phyloP scores from a whole-genome alignment of 2,329 filamentous ascomycete genomes.

The Fusarium sp. region DNA sequence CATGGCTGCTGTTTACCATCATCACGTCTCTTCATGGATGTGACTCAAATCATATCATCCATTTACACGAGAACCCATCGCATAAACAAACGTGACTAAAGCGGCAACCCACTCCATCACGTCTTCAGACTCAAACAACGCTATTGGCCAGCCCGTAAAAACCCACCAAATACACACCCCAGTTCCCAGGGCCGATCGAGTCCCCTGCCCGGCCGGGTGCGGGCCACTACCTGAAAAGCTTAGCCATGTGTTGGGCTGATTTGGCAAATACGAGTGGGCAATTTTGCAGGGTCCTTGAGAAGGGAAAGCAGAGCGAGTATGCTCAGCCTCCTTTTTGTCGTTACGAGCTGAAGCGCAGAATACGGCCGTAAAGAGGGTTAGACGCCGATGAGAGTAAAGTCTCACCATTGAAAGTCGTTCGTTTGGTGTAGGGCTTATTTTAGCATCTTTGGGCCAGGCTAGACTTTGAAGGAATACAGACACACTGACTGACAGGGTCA shows the following conservation, averaged over 20 bases:
- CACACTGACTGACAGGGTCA: background rate
- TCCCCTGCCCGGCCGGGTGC: background rate
- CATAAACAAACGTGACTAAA: background rate
- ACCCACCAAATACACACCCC: background rate
- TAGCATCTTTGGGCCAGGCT: background rate
- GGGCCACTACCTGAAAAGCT: background rate
- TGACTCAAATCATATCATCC: background rate
- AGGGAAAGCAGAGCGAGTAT: background rate
- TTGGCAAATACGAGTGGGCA: conserved; percentile 7
- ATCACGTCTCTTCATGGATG: background rate
- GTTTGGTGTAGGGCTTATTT: background rate
- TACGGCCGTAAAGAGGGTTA: background rate
- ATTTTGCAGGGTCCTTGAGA: background rate
- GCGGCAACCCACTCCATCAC: background rate
- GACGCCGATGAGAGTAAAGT: background rate
- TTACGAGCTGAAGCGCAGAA: background rate
- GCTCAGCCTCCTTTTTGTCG: conserved; percentile 3
- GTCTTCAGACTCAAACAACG: background rate
- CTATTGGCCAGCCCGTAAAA: background rate
- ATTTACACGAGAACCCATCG: background rate
- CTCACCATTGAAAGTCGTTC: background rate
- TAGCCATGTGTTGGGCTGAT: background rate
- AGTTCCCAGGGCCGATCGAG: background rate
- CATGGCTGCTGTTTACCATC: background rate
- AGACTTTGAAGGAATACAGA: background rate